Percentiles rank a stretch among this genome's conserved stretches.
Conservation (phyloP, 2,329 filamentous ascomycete genomes). For the Cercospora sp. region DNA sequence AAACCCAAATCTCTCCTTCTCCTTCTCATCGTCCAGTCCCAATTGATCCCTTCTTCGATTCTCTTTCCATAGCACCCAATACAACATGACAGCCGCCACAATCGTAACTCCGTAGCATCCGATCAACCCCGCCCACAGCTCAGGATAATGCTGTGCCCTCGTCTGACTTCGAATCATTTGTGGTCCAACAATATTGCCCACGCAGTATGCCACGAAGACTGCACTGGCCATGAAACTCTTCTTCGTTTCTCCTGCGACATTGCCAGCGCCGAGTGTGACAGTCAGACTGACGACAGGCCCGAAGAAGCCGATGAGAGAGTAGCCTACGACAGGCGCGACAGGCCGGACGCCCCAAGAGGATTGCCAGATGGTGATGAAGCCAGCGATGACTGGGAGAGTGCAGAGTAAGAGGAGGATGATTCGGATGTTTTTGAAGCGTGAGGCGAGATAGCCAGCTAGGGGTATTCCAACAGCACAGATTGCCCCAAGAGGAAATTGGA, state of each 20-base stretch:
- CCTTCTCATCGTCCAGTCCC: constrained; percentile 9
- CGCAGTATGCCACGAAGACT: constrained; percentile 29
- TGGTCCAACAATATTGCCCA: constrained; percentile 25
- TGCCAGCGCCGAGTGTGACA: constrained; percentile 35
- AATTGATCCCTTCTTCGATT: constrained; percentile 12
- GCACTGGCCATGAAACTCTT: constrained; percentile 35
- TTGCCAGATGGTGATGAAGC: constrained; percentile 5
- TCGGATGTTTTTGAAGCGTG: background rate
- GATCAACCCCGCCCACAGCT: constrained; percentile 19
- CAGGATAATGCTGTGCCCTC: constrained; percentile 16
- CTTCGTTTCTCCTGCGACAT: constrained; percentile 37
- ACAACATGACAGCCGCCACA: constrained; percentile 18
- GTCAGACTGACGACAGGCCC: constrained; percentile 18
- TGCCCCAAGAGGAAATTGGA: background rate
- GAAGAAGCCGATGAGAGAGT: constrained; percentile 9
- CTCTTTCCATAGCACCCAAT: constrained; percentile 18
- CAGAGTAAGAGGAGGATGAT: constrained; percentile 37
- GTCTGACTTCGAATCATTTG: constrained; percentile 19
- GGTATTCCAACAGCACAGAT: background rate
- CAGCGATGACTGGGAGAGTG: constrained; percentile 32
- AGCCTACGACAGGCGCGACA: background rate
- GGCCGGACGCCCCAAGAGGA: background rate
- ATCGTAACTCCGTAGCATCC: constrained; percentile 21
- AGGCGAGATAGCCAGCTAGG: background rate
- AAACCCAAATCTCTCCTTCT: constrained; percentile 16